phyloP scores from a whole-genome alignment of 208 protist species.

The Wallacemonas sp. region DNA sequence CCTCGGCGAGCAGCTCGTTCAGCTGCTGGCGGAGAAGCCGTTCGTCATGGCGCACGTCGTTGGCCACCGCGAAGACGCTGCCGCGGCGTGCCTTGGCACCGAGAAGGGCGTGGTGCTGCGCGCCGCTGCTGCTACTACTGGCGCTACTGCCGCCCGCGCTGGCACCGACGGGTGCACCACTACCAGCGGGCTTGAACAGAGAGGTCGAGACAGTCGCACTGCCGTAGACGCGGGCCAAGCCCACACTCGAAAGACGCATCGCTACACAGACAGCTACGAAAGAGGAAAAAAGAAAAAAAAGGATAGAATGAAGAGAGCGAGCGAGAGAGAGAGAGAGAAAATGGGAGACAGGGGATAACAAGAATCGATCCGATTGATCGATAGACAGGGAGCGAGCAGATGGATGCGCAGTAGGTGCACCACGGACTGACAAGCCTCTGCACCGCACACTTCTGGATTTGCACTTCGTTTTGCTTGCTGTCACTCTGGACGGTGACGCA shows the following conservation, averaged over 20 bases:
- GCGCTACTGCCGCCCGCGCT: slow-evolving; percentile 1
- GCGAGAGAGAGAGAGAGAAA: background rate
- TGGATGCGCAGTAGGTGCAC: too few relatives aligned
- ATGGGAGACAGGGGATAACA: slow-evolving; percentile 8
- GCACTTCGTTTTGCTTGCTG: too few relatives aligned
- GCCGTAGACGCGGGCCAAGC: slow-evolving; percentile 73
- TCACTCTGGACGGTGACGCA: too few relatives aligned
- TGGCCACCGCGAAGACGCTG: slow-evolving; percentile 74
- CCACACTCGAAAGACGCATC: slow-evolving; percentile 16
- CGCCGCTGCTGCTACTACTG: slow-evolving; percentile 4
- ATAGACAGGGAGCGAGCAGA: too few relatives aligned
- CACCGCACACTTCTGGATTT: too few relatives aligned
- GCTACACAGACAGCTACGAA: background rate
- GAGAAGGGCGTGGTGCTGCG: slow-evolving; percentile 41
- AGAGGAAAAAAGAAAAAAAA: background rate
- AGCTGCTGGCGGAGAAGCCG: slow-evolving; percentile 73
- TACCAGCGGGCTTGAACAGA: slow-evolving; percentile 26
- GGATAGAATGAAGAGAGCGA: background rate
- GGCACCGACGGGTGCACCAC: too few relatives aligned
- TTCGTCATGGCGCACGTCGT: slow-evolving; percentile 67
- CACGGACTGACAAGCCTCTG: too few relatives aligned
- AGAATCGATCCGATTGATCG: too few relatives aligned
- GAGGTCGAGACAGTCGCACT: slow-evolving; percentile 30
- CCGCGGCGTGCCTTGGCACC: slow-evolving; percentile 65
- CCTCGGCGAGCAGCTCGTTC: slow-evolving; percentile 76